phyloP scores from a whole-genome alignment of 208 protist genomes.

The Crithidia fasciculata region DNA sequence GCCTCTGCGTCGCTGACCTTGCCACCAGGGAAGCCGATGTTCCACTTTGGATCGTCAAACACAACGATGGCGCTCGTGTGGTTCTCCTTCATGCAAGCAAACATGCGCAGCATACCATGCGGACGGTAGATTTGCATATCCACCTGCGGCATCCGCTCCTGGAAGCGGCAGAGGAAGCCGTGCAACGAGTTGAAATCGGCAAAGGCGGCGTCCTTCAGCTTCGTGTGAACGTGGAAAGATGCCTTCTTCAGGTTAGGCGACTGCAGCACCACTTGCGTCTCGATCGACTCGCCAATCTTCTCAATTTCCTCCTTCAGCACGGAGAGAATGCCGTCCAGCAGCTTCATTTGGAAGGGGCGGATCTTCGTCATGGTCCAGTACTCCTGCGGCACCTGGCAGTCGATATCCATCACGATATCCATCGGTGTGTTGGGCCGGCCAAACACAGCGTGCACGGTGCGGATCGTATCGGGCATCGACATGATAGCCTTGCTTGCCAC shows the following conservation, averaged over 20 bases:
- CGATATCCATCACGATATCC: constrained; percentile 86
- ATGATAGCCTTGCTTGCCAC: constrained; percentile 76
- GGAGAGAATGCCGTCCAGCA: constrained; percentile 65
- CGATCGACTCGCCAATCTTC: constrained; percentile 77
- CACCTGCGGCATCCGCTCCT: constrained; percentile 71
- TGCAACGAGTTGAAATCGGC: constrained; percentile 82
- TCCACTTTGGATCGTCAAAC: constrained; percentile 74
- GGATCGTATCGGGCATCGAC: constrained; percentile 87
- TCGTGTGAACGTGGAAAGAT: constrained; percentile 89
- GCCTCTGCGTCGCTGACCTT: constrained; percentile 70
- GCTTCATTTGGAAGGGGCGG: constrained; percentile 73
- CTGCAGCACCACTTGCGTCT: constrained; percentile 85
- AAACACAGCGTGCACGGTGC: constrained; percentile 88
- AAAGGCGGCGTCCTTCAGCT: constrained; percentile 86
- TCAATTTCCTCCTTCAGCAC: constrained; percentile 71
- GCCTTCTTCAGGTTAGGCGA: constrained; percentile 91
- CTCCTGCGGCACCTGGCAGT: constrained; percentile 86
- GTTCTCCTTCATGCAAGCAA: constrained; percentile 90
- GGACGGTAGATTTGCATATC: constrained; percentile 87
- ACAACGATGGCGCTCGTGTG: constrained; percentile 86
- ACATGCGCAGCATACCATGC: constrained; percentile 90
- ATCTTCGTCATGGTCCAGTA: constrained; percentile 84
- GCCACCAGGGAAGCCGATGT: constrained; percentile 75
- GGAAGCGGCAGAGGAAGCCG: constrained; percentile 77
- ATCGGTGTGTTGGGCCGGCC: constrained; percentile 71